Conservation (phyloP, 352 stramenopile species). For the Globisporangium irregulare region DNA sequence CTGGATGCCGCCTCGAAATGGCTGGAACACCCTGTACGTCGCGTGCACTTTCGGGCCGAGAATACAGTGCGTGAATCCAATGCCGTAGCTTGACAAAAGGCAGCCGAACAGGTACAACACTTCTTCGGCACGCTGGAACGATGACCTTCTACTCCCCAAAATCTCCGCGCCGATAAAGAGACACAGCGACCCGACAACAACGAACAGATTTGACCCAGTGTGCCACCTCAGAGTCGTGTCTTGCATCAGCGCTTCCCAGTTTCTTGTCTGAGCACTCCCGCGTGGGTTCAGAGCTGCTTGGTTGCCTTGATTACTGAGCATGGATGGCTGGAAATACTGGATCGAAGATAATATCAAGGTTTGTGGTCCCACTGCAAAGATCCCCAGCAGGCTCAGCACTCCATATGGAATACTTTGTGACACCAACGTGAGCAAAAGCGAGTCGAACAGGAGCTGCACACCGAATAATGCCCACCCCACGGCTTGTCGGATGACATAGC, state of each 20-base stretch:
- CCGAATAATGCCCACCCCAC: constrained; percentile 53
- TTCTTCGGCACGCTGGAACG: constrained; percentile 31
- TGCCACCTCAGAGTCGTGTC: constrained; percentile 28
- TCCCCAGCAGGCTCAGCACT: constrained; percentile 29
- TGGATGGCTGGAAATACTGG: constrained; percentile 23
- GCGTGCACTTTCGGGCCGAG: constrained; percentile 36
- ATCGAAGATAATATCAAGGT: constrained; percentile 38
- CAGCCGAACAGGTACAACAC: constrained; percentile 52
- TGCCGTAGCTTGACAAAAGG: constrained; percentile 30
- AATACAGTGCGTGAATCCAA: constrained; percentile 36
- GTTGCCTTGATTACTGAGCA: too few species aligned
- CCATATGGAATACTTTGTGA: constrained; percentile 24
- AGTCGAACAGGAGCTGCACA: constrained; percentile 51
- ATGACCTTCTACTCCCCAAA: constrained; percentile 19
- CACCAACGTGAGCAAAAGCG: constrained; percentile 32
- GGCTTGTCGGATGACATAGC: constrained; percentile 46
- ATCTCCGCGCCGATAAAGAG: constrained; percentile 38
- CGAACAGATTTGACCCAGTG: constrained; percentile 25
- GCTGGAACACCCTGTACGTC: constrained; percentile 42
- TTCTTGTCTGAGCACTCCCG: background rate
- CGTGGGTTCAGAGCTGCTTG: background rate
- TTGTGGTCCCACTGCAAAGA: constrained; percentile 35
- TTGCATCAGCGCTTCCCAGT: constrained; percentile 23
- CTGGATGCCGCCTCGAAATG: constrained; percentile 40
- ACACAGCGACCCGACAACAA: constrained; percentile 25